phyloP scores from a whole-genome alignment of 1,284 basidiomycete genomes.

The Vanrija sp. region DNA sequence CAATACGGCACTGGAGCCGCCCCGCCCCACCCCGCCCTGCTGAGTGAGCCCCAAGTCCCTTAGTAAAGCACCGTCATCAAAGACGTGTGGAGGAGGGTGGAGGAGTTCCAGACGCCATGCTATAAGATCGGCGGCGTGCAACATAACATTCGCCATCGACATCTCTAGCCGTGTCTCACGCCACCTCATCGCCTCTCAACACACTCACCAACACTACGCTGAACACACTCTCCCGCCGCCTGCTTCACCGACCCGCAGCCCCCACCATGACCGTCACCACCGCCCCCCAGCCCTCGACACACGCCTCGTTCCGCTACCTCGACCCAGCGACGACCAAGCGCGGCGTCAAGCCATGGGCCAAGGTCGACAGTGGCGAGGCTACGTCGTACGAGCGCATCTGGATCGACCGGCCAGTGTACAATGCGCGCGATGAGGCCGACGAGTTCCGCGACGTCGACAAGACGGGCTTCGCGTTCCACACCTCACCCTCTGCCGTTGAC shows the following conservation, averaged over 20 bases:
- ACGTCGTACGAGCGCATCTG: background rate
- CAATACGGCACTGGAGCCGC: too few species aligned
- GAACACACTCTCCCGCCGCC: background rate
- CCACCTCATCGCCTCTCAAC: too few species aligned
- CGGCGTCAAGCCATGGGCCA: slow-evolving; percentile 11
- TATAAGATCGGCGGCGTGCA: too few species aligned
- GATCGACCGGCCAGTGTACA: slow-evolving; percentile 7
- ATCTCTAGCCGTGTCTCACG: too few species aligned
- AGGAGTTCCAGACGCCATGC: too few species aligned
- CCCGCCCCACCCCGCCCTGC: too few species aligned
- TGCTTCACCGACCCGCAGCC: background rate
- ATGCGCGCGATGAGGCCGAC: slow-evolving; percentile 11
- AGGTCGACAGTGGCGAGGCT: slow-evolving; percentile 10
- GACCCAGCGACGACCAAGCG: slow-evolving; percentile 6
- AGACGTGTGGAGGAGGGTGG: too few species aligned
- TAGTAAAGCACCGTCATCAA: too few species aligned
- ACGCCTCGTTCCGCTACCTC: slow-evolving; percentile 8
- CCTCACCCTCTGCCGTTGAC: slow-evolving; percentile 6
- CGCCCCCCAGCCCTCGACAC: background rate
- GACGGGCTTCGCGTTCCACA: slow-evolving; percentile 18
- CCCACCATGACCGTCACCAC: slow-evolving; percentile 1
- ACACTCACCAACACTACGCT: background rate
- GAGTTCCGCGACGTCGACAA: slow-evolving; percentile 17
- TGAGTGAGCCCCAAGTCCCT: too few species aligned
- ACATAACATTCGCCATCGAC: too few species aligned